Conservation (phyloP, 352 stramenopile species). For the Phytophthora europaea region DNA sequence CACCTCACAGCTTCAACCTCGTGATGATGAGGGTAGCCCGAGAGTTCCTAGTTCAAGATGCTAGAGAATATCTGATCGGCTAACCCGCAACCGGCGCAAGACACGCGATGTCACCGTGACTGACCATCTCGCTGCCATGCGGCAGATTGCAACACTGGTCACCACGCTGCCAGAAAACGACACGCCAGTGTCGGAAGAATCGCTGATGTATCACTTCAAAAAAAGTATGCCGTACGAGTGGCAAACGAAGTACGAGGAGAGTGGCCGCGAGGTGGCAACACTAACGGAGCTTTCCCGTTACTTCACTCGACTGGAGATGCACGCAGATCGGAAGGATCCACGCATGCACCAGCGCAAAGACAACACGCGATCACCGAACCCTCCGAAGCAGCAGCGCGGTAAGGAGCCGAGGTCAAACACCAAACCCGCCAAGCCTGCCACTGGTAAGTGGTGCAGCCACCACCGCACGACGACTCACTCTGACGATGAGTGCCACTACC, state of each 20-base stretch:
- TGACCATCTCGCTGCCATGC: too few relatives aligned
- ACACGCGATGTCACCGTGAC: too few relatives aligned
- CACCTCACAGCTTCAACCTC: too few relatives aligned
- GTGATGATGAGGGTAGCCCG: too few relatives aligned
- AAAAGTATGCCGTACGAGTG: slow-evolving; percentile 8
- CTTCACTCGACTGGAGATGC: slow-evolving; percentile 11
- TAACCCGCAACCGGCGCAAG: too few relatives aligned
- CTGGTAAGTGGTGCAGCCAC: neutral
- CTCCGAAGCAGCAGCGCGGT: neutral
- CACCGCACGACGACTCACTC: slow-evolving; percentile 13
- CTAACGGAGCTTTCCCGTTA: slow-evolving; percentile 8
- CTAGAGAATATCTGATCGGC: too few relatives aligned
- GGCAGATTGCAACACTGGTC: too few relatives aligned
- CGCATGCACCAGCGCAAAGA: neutral
- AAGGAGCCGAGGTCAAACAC: neutral
- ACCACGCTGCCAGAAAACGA: too few relatives aligned
- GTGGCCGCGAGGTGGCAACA: neutral
- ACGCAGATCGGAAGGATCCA: neutral
- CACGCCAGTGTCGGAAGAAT: neutral
- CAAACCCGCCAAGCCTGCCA: neutral
- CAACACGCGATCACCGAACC: neutral
- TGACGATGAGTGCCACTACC: slow-evolving; percentile 11
- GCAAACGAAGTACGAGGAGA: slow-evolving; percentile 8
- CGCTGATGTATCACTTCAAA: slow-evolving; percentile 10
- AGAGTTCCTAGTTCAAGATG: too few relatives aligned